Conservation (phyloP, 345 rosid species). For the Pistacia integerrima region DNA sequence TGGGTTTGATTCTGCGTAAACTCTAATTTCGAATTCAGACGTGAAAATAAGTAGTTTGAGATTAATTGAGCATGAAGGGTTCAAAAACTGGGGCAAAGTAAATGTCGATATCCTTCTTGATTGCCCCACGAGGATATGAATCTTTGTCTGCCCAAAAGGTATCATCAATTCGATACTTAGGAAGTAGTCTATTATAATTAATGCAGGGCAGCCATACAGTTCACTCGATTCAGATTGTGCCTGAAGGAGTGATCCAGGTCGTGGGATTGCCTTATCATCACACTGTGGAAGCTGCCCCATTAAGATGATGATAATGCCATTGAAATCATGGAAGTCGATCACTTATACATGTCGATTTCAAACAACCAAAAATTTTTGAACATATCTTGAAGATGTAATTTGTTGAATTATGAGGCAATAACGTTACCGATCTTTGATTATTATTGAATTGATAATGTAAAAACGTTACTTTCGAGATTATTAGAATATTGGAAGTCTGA, state of each 20-base stretch:
- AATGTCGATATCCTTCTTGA: not conserved
- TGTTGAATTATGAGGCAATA: too few species aligned
- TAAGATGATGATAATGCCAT: not conserved
- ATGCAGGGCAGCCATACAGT: not conserved
- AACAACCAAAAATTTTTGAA: not conserved
- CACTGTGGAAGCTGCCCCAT: not conserved
- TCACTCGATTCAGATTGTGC: not conserved
- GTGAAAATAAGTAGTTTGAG: too few species aligned
- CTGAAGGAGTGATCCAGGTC: slow-evolving; percentile 18
- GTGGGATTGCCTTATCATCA: slow-evolving; percentile 8
- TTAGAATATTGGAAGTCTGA: too few species aligned
- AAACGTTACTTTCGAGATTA: too few species aligned
- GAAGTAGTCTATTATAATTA: slow-evolving; percentile 24
- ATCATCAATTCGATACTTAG: slow-evolving; percentile 14
- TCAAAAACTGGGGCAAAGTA: not conserved
- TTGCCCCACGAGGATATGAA: slow-evolving; percentile 16
- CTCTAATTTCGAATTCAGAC: too few species aligned
- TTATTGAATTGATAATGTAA: too few species aligned
- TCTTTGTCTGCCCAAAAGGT: slow-evolving; percentile 25
- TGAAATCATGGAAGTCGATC: not conserved
- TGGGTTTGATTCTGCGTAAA: too few species aligned
- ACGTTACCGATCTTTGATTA: too few species aligned
- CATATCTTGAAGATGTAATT: too few species aligned
- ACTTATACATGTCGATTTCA: not conserved
- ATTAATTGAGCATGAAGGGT: not conserved